Evolutionary conservation across 2,329 filamentous ascomycete genomes (phyloP), one percentile per base, ranked within the genome.

Genomic region (Davidsoniella virescens): DNA sequence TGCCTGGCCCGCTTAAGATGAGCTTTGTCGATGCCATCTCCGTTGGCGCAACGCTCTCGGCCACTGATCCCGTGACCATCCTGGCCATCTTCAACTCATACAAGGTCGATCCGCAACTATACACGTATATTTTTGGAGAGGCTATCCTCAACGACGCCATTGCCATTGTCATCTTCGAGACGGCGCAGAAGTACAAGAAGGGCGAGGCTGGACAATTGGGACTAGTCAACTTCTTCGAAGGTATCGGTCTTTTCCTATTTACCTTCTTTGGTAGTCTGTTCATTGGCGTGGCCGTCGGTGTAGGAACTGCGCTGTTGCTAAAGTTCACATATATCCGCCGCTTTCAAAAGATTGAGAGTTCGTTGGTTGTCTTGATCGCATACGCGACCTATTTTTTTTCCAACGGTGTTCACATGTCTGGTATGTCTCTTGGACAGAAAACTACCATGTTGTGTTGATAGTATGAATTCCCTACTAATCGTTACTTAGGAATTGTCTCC

Each of bases 31-130:
- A 98, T 62, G 92, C 92, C 56, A 92, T 98, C 63, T 93, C 88
- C 1, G 87, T 98, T 41, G 92, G 92, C 59, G 92, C 92, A 42
- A 98, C 92, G 0, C 76, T 98, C 29, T 96, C 92, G 2, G 92
- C 92, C 53, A 98, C 92, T 1, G 92, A 98, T 62, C 92, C 92
- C 0, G 90, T 98, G 53, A 98, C 92, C 0, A 96, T 98, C 59
- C 72, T 98, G 49, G 92, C 92, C 63, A 98, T 98, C 58, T 98
- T 98, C 76, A 96, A 95, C 65, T 84, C 92, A 1, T 98, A 96
- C 76, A 96, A 96, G 67, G 92, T 98, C 59, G 92, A 98, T 60
- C 92, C 92, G 2, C 96, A 96, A 67, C 76, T 98, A 16, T 98
- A 98, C 68, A 98, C 92, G 26, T 81, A 98, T 63, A 98, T 98